Evolutionary conservation across 225 moss, liverwort and hornwort genomes (phyloP).

Genomic region (Pseudisothecium myosuroides): DNA sequence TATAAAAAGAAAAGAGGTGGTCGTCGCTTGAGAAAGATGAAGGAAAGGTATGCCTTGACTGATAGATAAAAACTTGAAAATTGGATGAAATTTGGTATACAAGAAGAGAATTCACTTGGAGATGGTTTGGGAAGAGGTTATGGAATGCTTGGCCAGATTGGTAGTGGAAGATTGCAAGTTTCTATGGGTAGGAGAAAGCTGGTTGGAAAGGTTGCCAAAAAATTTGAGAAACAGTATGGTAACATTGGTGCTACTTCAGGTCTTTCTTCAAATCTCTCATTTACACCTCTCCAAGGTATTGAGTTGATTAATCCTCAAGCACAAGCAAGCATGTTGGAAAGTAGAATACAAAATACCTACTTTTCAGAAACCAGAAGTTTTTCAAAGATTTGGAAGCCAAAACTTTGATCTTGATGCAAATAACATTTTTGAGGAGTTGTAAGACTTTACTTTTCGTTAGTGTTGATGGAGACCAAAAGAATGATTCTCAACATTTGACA

Average conservation of each 20-base stretch:
- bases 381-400: conserved; percentile 54
- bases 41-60: conserved; percentile 76
- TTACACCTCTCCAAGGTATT: conserved; percentile 84
- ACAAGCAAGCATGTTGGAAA: conserved; percentile 53
- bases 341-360: conserved; percentile 69
- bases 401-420: neutral
- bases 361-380: conserved; percentile 71
- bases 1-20: conserved; percentile 76
- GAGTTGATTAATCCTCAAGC: conserved; percentile 82
- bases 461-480: neutral
- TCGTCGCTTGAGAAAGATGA: conserved; percentile 65
- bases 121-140: conserved; percentile 81
- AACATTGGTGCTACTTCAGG: conserved; percentile 73
- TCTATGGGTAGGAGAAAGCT: conserved; percentile 79
- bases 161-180: conserved; percentile 72
- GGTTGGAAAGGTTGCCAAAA: conserved; percentile 82
- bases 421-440: neutral
- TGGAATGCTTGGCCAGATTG: conserved; percentile 79
- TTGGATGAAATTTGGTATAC: conserved; percentile 66
- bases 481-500: neutral
- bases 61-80: conserved; percentile 88
- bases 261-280: conserved; percentile 46
- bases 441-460: neutral
- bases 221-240: conserved; percentile 64
- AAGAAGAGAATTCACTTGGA: conserved; percentile 78